Base-by-base conservation (phyloP, 768 basidiomycete species). In the Mycena vulgaris region DNA sequence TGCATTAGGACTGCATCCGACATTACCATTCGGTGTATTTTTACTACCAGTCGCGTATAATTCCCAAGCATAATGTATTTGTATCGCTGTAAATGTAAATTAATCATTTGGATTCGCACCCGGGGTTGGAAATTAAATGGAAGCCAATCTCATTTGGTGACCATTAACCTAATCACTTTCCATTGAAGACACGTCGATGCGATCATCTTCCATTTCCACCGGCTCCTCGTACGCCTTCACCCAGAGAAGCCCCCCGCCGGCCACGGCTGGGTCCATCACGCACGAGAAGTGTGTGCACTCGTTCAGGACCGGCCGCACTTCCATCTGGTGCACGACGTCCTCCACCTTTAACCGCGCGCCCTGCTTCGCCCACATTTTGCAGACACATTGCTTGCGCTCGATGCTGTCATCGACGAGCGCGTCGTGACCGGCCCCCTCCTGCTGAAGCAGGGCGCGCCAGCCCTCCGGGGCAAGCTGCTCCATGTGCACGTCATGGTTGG, bases 271-370 rank as follows among this genome's bases (percentile, higher is more conserved):
- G 68, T 83, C 83, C 83, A 83, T 82, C 39, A 83, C 77, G 63
- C 82, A 83, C 33, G 80, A 80, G 68, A 80, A 83, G 71, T 84
- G 83, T 5, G 82, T 83, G 19, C 48, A 66, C 57, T 81, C 80
- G 68, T 83, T 83, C 69, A 75, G 65, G 40, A 84, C 75, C 21
- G 82, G 82, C 59, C 78, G 76, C 19, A 71, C 78, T 40, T 80
- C 69, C 68, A 84, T 59, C 81, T 81, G 81, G 4, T 47, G 52
- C 61, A 76, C 78, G 33, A 81, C 72, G 61, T 82, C 78, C 25
- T 55, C 52, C 2, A 79, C 53, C 27, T 52, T 70, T 5, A 66
- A 23, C 10, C 56, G 57, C 63, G 35, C 40, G 14, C 56, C 40
- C n/a, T 66, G 37, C 68, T 66, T 30, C 28, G 49, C 40, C 73